Conservation (phyloP, 257 asterid species). For the Salvia miltiorrhiza region DNA sequence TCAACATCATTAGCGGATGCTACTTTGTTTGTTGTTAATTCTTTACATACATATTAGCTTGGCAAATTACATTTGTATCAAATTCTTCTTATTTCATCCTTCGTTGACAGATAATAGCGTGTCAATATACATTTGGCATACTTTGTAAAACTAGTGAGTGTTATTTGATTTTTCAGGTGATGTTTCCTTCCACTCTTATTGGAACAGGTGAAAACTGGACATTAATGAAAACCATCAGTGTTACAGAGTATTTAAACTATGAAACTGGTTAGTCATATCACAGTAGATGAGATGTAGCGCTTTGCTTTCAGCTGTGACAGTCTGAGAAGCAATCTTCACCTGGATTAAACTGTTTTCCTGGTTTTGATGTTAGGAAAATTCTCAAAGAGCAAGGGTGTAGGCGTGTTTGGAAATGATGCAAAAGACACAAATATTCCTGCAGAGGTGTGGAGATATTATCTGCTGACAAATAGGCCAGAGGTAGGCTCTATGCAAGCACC, state of each 20-base stretch:
- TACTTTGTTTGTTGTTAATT: no score
- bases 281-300: neutral
- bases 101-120: no score
- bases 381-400: slow-evolving; percentile 86
- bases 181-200: slow-evolving; percentile 84
- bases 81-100: no score
- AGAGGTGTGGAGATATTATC: slow-evolving; percentile 95
- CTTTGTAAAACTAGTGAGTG: neutral
- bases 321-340: neutral
- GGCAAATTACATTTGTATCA: no score
- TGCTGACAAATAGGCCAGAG: slow-evolving; percentile 94
- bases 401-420: slow-evolving; percentile 92
- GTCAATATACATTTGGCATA: neutral
- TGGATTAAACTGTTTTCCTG: slow-evolving; percentile 3
- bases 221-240: slow-evolving; percentile 85
- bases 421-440: slow-evolving; percentile 80
- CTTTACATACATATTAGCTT: no score
- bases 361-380: slow-evolving; percentile 75
- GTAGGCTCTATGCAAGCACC: slow-evolving; percentile 38
- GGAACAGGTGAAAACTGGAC: slow-evolving; percentile 96
- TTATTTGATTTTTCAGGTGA: slow-evolving; percentile 47
- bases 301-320: neutral
- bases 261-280: slow-evolving; percentile 56
- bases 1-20: no score
- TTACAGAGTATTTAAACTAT: slow-evolving; percentile 80